phyloP scores from a whole-genome alignment of 768 basidiomycete genomes.

The Collybia sp. region DNA sequence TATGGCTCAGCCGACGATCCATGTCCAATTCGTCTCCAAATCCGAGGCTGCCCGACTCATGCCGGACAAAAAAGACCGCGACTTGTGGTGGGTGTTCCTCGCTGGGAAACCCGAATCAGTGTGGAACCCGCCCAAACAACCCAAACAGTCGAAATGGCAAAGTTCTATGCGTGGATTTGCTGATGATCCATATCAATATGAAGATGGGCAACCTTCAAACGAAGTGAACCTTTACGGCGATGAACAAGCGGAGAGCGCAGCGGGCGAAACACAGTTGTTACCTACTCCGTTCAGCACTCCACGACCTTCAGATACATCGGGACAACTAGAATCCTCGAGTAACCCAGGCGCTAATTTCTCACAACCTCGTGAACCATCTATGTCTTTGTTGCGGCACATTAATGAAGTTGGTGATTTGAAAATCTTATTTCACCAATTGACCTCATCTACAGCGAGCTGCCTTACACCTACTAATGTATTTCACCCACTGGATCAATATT shows the following conservation, averaged over 20 bases:
- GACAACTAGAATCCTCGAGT: slow-evolving; percentile 2
- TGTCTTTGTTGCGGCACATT: slow-evolving; percentile 49
- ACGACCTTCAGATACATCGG: slow-evolving; percentile 18
- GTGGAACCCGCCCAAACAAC: slow-evolving; percentile 55
- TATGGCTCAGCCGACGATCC: slow-evolving; percentile 54
- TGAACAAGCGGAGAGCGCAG: slow-evolving; percentile 19
- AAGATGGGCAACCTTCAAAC: slow-evolving; percentile 32
- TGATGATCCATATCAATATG: slow-evolving; percentile 28
- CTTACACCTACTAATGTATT: slow-evolving; percentile 79
- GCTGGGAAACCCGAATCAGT: slow-evolving; percentile 62
- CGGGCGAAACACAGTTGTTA: slow-evolving; percentile 12
- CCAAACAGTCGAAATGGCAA: slow-evolving; percentile 20
- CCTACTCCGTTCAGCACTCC: slow-evolving; percentile 38
- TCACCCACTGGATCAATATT: slow-evolving; percentile 75
- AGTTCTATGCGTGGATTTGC: slow-evolving; percentile 30
- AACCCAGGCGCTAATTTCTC: neutral
- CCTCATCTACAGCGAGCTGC: slow-evolving; percentile 49
- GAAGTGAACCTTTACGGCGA: slow-evolving; percentile 28
- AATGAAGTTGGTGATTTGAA: slow-evolving; percentile 51
- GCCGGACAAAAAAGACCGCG: slow-evolving; percentile 69
- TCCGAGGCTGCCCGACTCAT: slow-evolving; percentile 32
- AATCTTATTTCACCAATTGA: slow-evolving; percentile 6
- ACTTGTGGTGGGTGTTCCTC: slow-evolving; percentile 78
- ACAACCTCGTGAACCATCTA: slow-evolving; percentile 50
- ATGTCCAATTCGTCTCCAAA: slow-evolving; percentile 29